Base-by-base conservation (phyloP, 352 stramenopile genomes). In the Phytophthora agathidicida region DNA sequence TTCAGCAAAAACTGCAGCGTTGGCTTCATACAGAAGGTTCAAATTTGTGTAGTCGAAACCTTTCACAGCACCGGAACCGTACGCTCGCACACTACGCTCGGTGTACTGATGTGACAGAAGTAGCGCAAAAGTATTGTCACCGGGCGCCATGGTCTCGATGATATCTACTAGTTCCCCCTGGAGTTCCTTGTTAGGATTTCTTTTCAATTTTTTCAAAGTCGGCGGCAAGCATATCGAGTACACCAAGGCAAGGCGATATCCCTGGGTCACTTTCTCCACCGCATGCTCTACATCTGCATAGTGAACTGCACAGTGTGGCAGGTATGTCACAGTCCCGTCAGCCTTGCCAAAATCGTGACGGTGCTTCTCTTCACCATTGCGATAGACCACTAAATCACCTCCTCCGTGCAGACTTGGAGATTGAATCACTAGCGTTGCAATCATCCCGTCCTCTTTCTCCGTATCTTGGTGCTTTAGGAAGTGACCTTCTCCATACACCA, bases 361-460 rank as follows among this genome's bases (percentile, higher is more conserved):
- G 7, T 59, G 33, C 27, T 54, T 43, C 19, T 44, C 11, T 13
- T 44, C 17, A 0, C 31, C n/a, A 22, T 39, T 22, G 19, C 11
- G 16, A 35, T 65, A 60, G 1, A 77, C 42, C 30, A 66, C 19
- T 44, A 69, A 41, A 22, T 70, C 52, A 7, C 60, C 53, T n/a
- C 60, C 62, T 45, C 63, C 36, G 16, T 60, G 62, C 47, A 53
- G 1, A 10, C 39, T 54, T 1, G 77, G 71, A 1, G 74, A 39
- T 16, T 79, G 60, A 2, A 87, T 17, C 26, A 84, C 54, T 4
- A 87, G 45, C 7, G 74, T 83, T 1, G 65, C 74, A 26, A 83
- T 71, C 74, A 81, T 83, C 11, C 71, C 72, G 19, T 60, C 57
- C 37, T 87, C 59, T 33, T 85, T 84, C 54, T 84, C 77, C 16